Base-by-base conservation (phyloP, 371 early-diverging fungal species). In the Mucor irregularis region DNA sequence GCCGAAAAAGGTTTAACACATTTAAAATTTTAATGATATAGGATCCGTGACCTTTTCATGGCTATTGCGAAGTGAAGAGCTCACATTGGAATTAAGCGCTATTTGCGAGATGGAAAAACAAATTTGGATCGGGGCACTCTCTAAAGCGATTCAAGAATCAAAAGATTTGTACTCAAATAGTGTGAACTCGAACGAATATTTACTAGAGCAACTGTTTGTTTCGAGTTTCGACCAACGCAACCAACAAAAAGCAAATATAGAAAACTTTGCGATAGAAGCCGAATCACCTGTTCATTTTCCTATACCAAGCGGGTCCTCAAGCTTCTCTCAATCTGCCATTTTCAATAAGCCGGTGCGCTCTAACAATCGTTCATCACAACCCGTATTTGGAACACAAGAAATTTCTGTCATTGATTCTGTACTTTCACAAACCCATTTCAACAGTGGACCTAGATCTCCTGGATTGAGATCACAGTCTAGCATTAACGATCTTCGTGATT, bases 211-310 rank as follows among this genome's bases (percentile, higher is more conserved):
- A 10, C 33, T 66, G 0, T 66, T 66, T 53, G 54, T 52, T 3
- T 66, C 66, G 11, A 61, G 57, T n/a, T 61, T 66, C 49, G 61
- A 66, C 46, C 52, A 45, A 39, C 38, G 58, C n/a, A 2, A 28
- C 0, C 61, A 49, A 16, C 25, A 33, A 19, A 53, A 37, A 31
- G 14, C 4, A 22, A 33, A 10, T 19, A 5, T 7, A 31, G 53
- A 52, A 5, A 52, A 42, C 4, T n/a, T n/a, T n/a, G 5, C 47
- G 8, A 30, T 46, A 19, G 54, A 53, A 4, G 17, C 37, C 8
- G 42, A 37, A 10, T 30, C 19, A 10, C 57, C 51, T 14, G 39
- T 55, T 3, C 56, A 58, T 16, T 53, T 42, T 13, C 53, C 63
- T 19, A 51, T 63, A 25, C 63, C 63, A 1, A 48, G 24, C 9